phyloP scores from a whole-genome alignment of 2,329 filamentous ascomycete species.

The Colletotrichum sidae region DNA sequence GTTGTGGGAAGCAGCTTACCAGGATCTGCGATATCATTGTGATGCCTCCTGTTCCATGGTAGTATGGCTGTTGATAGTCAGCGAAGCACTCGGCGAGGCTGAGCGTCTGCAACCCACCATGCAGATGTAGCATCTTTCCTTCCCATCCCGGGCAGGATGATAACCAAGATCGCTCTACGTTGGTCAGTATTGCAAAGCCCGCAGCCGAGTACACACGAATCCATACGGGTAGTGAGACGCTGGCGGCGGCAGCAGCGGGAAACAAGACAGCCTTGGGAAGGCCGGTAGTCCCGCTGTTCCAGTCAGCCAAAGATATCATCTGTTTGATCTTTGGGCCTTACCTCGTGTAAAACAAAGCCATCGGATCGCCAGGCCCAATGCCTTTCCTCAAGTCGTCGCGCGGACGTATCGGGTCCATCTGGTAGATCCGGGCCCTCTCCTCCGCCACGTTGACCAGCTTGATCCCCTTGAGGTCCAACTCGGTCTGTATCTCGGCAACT shows the following conservation, averaged over 20 bases:
- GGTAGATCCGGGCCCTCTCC: slow-evolving; percentile 50
- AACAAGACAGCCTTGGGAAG: slow-evolving; percentile 78
- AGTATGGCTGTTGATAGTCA: slow-evolving; percentile 55
- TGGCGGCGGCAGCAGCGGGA: slow-evolving; percentile 58
- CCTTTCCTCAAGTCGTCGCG: slow-evolving; percentile 65
- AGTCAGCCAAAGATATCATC: background rate
- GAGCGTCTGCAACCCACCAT: background rate
- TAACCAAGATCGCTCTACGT: slow-evolving; percentile 10
- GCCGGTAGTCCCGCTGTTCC: slow-evolving; percentile 75
- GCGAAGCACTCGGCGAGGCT: background rate
- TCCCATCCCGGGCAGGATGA: background rate
- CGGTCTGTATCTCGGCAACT: slow-evolving; percentile 67
- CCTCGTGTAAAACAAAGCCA: slow-evolving; percentile 75
- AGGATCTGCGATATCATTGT: slow-evolving; percentile 66
- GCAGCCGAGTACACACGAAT: rapidly evolving
- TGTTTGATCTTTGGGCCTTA: background rate
- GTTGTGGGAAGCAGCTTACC: slow-evolving; percentile 52
- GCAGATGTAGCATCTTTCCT: slow-evolving; percentile 23
- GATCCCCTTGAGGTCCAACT: slow-evolving; percentile 64
- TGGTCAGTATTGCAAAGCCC: background rate
- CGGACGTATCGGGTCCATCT: slow-evolving; percentile 61
- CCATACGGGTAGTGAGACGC: slow-evolving; percentile 21
- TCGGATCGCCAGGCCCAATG: slow-evolving; percentile 64
- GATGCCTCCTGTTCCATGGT: slow-evolving; percentile 80
- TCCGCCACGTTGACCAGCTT: slow-evolving; percentile 61